Evolutionary conservation across 768 basidiomycete species (phyloP).

Genomic region (Dioszegia hungarica): DNA sequence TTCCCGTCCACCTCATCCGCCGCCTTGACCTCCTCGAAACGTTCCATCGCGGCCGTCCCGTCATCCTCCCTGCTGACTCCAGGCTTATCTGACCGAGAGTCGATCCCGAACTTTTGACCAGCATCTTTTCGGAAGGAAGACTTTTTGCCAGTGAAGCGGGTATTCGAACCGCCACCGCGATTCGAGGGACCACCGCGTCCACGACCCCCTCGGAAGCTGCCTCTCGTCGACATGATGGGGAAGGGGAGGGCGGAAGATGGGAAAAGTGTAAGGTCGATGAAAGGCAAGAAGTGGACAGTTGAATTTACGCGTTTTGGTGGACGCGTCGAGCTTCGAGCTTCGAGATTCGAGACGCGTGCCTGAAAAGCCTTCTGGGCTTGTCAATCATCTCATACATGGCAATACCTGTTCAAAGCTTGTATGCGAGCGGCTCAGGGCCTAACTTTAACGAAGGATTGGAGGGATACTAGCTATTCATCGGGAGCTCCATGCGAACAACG

Average conservation of each 20-base stretch:
- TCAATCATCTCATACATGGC: too few species aligned
- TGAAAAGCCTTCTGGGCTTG: too few species aligned
- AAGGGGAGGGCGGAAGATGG: not conserved
- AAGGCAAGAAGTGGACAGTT: not conserved
- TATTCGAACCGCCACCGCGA: conserved; percentile 45
- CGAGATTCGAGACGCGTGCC: not conserved
- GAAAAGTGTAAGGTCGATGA: not conserved
- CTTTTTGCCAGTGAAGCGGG: conserved; percentile 42
- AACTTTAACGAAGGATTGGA: too few species aligned
- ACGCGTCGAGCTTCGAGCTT: not conserved
- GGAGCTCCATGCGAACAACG: too few species aligned
- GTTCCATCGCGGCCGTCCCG: conserved; percentile 76
- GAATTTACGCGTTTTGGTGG: not conserved
- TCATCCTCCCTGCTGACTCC: conserved; percentile 76
- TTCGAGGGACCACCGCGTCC: conserved; percentile 24
- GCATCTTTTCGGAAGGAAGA: conserved; percentile 40
- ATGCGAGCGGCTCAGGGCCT: too few species aligned
- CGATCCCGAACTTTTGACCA: conserved; percentile 12
- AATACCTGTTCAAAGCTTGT: too few species aligned
- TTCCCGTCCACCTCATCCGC: conserved; percentile 89
- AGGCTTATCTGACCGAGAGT: conserved; percentile 45
- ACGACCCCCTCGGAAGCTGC: conserved; percentile 13
- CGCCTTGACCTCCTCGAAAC: conserved; percentile 71
- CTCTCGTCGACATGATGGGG: not conserved
- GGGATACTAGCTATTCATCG: too few species aligned